Base-by-base conservation (phyloP, 805 yeast species). In the Tetrapisispora nanseiensis region DNA sequence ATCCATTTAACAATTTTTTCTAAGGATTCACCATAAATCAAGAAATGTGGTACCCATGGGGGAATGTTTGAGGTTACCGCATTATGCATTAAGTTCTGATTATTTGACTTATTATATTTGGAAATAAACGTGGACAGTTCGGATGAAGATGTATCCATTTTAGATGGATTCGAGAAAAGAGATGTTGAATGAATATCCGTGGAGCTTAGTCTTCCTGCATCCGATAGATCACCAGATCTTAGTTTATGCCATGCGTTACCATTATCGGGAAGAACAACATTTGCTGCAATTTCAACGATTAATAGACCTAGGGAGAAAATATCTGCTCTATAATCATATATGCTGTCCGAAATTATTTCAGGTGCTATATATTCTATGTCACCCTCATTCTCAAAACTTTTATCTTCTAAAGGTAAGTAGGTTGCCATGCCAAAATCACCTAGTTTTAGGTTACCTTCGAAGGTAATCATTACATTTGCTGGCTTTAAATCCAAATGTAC, bases 321-420 rank as follows among this genome's bases (percentile, higher is more conserved):
- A 60, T 92, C 98, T 0, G 97, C 97, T 41, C 90, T 87, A 51
- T 82, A 85, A 32, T 86, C 87, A 58, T 92, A 92, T 34, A 75
- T 73, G 57, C 86, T 87, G 35, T 74, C 77, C 27, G 87, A 77
- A 42, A 92, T 80, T 20, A 92, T 80, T 61, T 92, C 98, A 1
- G 98, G 98, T 0, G 98, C 97, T 63, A 92, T 92, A 63, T 92
- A 92, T 59, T 90, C 95, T 41, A 97, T 71, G 63, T 92, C 98
- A 22, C 98, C 98, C 65, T 92, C 98, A 51, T 95, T 75, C 63
- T 92, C 98, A 54, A 86, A 80, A 24, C 70, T 71, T 4, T 54
- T 54, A 26, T 57, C 72, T 37, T 75, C 75, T 16, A 80, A 78
- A 0, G 97, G 97, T 41, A 78, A 67, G 50, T 75, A 77, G 3